Evolutionary conservation across 306 rosid species (phyloP).

Genomic region (Castanea crenata): DNA sequence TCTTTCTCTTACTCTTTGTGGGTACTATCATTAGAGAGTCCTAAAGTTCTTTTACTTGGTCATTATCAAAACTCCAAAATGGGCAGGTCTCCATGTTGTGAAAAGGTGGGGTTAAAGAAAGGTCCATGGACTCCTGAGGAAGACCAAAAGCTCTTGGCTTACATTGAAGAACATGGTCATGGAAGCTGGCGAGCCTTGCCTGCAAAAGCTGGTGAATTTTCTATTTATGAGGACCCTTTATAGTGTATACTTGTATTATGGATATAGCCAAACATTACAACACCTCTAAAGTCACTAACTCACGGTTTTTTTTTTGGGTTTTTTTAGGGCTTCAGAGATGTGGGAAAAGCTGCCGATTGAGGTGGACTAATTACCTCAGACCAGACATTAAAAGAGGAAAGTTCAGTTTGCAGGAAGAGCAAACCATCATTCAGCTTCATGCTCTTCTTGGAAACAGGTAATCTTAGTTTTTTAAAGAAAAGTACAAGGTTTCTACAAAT

Average conservation of each 20-base stretch:
- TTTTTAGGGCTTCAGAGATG: slow-evolving; percentile 47
- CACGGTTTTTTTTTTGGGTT: neutral
- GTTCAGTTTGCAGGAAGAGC: slow-evolving; percentile 52
- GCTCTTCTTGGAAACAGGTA: slow-evolving; percentile 58
- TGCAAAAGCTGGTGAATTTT: slow-evolving; percentile 19
- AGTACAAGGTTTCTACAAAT: no score
- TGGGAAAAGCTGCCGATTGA: slow-evolving; percentile 55
- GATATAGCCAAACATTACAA: neutral
- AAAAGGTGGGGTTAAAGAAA: slow-evolving; percentile 32
- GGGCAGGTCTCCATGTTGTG: slow-evolving; percentile 33
- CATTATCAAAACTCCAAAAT: neutral
- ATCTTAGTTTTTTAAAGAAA: neutral
- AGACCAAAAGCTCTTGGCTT: slow-evolving; percentile 11
- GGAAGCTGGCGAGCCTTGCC: slow-evolving; percentile 27
- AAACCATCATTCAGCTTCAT: slow-evolving; percentile 53
- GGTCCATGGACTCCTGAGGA: slow-evolving; percentile 37
- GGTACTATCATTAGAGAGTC: neutral
- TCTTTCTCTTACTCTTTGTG: neutral
- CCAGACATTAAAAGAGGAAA: slow-evolving; percentile 55
- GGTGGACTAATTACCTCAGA: slow-evolving; percentile 55
- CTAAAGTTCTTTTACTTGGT: neutral
- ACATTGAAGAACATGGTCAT: neutral
- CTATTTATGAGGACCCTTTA: neutral
- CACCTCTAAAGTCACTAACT: neutral
- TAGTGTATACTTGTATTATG: neutral